These are phyloP conservation scores for Populus davidiana DNA, from an alignment of 345 rosid species.

Conservation along the genomic window DNA sequence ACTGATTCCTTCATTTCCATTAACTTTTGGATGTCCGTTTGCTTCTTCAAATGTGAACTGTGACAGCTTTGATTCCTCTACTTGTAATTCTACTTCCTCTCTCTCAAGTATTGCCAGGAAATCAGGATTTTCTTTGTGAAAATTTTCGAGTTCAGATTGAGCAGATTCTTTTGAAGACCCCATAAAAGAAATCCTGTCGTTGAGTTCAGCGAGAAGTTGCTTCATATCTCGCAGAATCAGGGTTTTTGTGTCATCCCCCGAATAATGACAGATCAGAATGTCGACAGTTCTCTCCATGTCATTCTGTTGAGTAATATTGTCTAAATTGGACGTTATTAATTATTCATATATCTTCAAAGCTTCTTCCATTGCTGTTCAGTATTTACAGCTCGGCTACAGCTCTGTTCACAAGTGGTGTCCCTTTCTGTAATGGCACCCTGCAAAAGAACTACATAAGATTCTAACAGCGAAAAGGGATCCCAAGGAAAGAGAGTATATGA, in stretches of 20 bases:
- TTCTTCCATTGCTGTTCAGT: background rate
- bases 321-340: background rate
- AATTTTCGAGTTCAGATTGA: background rate
- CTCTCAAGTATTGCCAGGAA: background rate
- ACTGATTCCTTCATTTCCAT: background rate
- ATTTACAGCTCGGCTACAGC: background rate
- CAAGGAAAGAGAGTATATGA: background rate
- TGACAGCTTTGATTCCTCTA: background rate
- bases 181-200: background rate
- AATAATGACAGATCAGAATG: background rate
- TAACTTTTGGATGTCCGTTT: background rate
- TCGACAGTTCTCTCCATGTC: background rate
- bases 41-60: background rate
- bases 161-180: background rate
- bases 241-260: background rate
- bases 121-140: background rate
- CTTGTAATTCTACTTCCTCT: background rate
- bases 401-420: background rate
- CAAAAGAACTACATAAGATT: background rate
- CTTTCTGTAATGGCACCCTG: background rate
- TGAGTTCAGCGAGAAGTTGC: background rate
- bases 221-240: background rate
- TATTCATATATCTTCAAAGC: background rate
- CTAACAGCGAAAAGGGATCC: background rate
- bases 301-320: background rate